Base-by-base conservation (phyloP, 176 grass and related monocot species). In the Zea luxurians region DNA sequence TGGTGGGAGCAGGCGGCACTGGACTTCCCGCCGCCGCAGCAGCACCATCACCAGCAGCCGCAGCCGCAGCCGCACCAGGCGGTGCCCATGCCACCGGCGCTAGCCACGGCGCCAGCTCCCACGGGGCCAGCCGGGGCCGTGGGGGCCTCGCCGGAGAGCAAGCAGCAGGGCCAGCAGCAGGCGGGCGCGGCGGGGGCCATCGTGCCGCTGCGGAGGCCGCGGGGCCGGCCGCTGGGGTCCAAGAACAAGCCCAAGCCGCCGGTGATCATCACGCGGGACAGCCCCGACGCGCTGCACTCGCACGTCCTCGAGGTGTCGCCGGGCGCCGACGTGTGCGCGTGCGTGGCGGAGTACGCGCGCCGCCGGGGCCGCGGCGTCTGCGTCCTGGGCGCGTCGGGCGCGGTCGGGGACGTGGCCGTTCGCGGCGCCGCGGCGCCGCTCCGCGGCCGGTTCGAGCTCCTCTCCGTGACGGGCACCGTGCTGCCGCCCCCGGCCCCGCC, bases 241-340 rank as follows among this genome's bases (percentile, higher is more conserved):
- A 91, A 91, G 85, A 91, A 91, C 89, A 91, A 91, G 85, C 89
- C 89, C 0, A 91, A 88, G 85, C 89, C 89, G 62, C 89, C 89
- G 44, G 78, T 91, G 78, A 82, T 91, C 85, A 84, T 91, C 72
- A 91, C 89, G 53, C 89, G 82, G 4, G 89, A 91, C 82, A 84
- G 81, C 89, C 89, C 89, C 17, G 79, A 91, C 78, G 89, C 89
- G 89, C 78, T 91, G 7, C 81, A 81, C 73, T 88, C 89, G 8
- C 89, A 91, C 73, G 74, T 91, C 21, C 85, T 91, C 17, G 89
- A 88, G 85, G 82, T 91, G 37, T 6, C 43, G 6, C 57, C 81
- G 2, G 89, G 89, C 0, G 85, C 85, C 7, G 85, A 91, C 85
- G 85, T 88, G 10, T 48, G 36, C 0, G 85, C 81, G 2, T 91